Percentiles rank a stretch among this genome's conserved stretches.
Evolutionary conservation across 768 basidiomycete species (phyloP).

Genomic region (Termitomyces eurrhizus): DNA sequence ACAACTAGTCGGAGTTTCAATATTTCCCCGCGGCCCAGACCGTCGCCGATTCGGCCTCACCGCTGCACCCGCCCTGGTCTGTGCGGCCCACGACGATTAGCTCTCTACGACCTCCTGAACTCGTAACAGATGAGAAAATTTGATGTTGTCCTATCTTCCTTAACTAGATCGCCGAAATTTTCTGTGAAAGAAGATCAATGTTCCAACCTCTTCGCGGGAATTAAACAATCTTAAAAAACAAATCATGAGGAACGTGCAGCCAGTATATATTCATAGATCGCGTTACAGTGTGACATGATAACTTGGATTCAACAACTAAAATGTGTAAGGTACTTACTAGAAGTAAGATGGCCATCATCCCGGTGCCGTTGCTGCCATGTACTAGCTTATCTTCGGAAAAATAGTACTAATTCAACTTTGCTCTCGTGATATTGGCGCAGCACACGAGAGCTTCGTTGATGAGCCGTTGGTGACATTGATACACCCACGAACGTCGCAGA

Average conservation of each 20-base stretch:
- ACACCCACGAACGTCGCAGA: background rate
- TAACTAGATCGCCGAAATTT: background rate
- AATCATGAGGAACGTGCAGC: background rate
- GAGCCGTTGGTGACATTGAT: background rate
- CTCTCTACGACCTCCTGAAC: background rate
- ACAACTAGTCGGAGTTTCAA: conserved; percentile 24
- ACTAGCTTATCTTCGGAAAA: background rate
- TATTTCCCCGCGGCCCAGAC: conserved; percentile 17
- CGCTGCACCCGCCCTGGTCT: conserved; percentile 12
- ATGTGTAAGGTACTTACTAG: background rate
- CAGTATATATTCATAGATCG: background rate
- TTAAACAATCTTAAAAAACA: background rate
- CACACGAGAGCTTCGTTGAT: background rate
- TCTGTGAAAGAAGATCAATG: background rate
- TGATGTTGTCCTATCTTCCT: background rate
- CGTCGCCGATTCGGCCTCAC: conserved; percentile 10
- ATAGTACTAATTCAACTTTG: background rate
- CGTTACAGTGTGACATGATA: background rate
- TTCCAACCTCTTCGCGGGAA: background rate
- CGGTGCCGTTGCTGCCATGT: background rate
- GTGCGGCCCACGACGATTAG: conserved; percentile 6
- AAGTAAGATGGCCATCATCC: background rate
- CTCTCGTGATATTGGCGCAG: background rate
- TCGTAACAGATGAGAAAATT: background rate
- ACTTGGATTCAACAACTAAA: background rate